Evolutionary conservation across 345 rosid species (phyloP).

Genomic region (Aquilaria malaccensis): DNA sequence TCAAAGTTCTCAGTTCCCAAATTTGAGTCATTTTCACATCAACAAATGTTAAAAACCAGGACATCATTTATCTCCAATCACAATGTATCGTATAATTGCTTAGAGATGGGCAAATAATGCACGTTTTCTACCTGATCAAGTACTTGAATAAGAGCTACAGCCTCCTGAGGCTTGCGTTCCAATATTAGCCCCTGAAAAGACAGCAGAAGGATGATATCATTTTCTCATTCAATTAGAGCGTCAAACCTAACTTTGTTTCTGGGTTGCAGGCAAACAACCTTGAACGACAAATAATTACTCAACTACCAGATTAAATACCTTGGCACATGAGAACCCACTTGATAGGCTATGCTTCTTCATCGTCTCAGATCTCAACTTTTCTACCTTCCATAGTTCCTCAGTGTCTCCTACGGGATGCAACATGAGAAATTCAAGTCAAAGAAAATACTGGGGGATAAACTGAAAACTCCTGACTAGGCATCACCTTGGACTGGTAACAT

Average conservation of each 20-base stretch:
- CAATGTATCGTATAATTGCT: no score
- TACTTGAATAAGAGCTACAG: slow-evolving; percentile 56
- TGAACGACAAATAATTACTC: not conserved
- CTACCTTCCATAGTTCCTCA: slow-evolving; percentile 65
- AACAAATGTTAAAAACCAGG: no score
- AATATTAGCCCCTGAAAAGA: slow-evolving; percentile 56
- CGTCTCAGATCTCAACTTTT: slow-evolving; percentile 65
- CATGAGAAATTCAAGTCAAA: not conserved
- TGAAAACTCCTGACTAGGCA: not conserved
- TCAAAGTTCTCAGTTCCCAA: no score
- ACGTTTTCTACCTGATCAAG: slow-evolving; percentile 45
- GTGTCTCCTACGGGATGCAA: slow-evolving; percentile 44
- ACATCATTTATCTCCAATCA: no score
- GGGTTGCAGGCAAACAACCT: not conserved
- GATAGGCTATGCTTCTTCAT: slow-evolving; percentile 46
- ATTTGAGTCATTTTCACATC: no score
- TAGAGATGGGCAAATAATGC: no score
- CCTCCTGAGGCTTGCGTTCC: slow-evolving; percentile 67
- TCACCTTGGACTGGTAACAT: not conserved
- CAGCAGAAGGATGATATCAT: not conserved
- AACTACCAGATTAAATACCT: slow-evolving; percentile 38
- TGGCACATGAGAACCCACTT: slow-evolving; percentile 69
- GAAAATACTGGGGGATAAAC: not conserved
- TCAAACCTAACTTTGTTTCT: not conserved
- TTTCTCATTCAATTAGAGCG: not conserved